Evolutionary conservation across 2,329 filamentous ascomycete genomes (phyloP).

Genomic region (Colletotrichum chrysophilum): DNA sequence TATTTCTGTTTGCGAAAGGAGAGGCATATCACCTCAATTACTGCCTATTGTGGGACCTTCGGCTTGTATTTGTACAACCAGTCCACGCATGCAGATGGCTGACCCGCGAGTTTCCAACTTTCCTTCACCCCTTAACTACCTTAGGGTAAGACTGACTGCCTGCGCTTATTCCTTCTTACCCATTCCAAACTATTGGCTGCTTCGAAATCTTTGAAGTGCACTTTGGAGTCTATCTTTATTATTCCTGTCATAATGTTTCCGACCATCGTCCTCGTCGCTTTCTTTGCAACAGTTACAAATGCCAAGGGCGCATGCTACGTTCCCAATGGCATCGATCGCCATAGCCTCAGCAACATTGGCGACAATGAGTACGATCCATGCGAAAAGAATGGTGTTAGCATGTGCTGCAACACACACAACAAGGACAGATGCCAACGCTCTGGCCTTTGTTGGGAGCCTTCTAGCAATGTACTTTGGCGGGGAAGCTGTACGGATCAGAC

Average conservation of each 20-base stretch:
- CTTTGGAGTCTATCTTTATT: neutral
- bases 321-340: neutral
- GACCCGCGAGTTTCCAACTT: neutral
- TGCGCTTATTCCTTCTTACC: neutral
- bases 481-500: slow-evolving; percentile 26
- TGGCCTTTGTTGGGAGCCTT: neutral
- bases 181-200: neutral
- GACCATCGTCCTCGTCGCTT: neutral
- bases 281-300: neutral
- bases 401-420: neutral
- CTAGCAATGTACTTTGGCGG: slow-evolving; percentile 10
- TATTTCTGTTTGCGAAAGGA: neutral
- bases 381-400: neutral
- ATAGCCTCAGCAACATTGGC: neutral
- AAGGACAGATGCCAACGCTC: neutral
- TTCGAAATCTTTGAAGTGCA: neutral
- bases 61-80: neutral
- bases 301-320: slow-evolving; percentile 9
- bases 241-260: neutral
- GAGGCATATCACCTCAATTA: neutral
- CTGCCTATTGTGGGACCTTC: neutral
- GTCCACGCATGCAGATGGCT: neutral
- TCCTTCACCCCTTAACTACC: neutral
- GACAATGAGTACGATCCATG: neutral
- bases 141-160: neutral